Evolutionary conservation across 140 eudicot genomes (phyloP).

Genomic region (Stevia rebaudiana): DNA sequence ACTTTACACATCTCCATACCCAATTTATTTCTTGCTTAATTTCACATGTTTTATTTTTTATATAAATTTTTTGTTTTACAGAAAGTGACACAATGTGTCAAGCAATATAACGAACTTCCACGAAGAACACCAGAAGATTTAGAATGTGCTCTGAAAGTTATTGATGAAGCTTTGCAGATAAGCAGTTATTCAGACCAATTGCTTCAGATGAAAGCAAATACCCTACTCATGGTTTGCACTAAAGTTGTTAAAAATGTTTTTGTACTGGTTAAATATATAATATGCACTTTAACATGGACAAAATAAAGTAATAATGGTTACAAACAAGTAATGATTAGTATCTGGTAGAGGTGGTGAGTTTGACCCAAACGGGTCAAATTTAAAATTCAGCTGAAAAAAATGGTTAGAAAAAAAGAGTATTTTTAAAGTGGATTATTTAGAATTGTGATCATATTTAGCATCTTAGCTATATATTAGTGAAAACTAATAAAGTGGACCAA

Average conservation of each 20-base stretch:
- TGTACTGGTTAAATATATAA: constrained; percentile 7
- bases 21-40: background rate
- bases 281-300: background rate
- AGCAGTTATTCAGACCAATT: constrained; percentile 70
- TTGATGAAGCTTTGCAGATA: constrained; percentile 67
- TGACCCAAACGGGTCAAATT: background rate
- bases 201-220: constrained; percentile 80
- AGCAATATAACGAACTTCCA: constrained; percentile 54
- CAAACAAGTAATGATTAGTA: background rate
- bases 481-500: background rate
- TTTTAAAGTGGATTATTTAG: no score
- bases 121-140: constrained; percentile 48
- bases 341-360: background rate
- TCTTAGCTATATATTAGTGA: background rate
- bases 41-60: background rate
- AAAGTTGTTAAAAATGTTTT: constrained; percentile 3
- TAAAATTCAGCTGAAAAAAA: background rate
- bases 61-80: constrained; percentile 26
- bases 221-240: constrained; percentile 65
- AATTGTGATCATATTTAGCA: background rate
- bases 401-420: background rate
- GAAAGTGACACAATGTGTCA: constrained; percentile 71
- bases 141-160: constrained; percentile 48
- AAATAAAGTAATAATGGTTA: background rate
- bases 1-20: background rate